phyloP scores from a whole-genome alignment of 441 rosid genomes.

The Erysimum pusillum region DNA sequence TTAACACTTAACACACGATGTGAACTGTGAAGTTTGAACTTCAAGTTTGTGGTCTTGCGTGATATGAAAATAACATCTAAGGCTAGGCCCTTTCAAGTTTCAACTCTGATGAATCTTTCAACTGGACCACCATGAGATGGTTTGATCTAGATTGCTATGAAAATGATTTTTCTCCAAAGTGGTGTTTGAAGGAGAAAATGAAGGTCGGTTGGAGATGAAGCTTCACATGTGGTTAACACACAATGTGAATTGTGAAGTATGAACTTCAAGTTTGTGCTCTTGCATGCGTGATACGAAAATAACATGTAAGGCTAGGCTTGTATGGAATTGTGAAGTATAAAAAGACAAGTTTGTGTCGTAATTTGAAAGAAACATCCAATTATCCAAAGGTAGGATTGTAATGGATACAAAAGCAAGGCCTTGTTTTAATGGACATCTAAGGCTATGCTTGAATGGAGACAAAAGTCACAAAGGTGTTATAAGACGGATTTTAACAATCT shows the following conservation, averaged over 20 bases:
- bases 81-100: no score
- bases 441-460: background rate
- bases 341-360: background rate
- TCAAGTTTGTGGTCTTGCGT: no score
- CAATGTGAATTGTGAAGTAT: constrained; percentile 1
- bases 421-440: background rate
- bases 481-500: background rate
- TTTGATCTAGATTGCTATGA: background rate
- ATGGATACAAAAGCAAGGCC: background rate
- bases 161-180: background rate
- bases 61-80: no score
- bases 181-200: background rate
- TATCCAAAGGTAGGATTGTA: background rate
- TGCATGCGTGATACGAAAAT: background rate
- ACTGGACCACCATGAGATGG: background rate
- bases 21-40: no score
- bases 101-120: no score
- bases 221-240: constrained; percentile 21
- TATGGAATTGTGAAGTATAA: background rate
- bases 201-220: constrained; percentile 1
- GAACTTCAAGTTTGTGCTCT: background rate
- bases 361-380: background rate
- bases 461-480: background rate
- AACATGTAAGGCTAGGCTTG: background rate
- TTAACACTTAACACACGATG: no score